phyloP scores from a whole-genome alignment of 164 flowering plant species.

The Magnolia changhungtana region DNA sequence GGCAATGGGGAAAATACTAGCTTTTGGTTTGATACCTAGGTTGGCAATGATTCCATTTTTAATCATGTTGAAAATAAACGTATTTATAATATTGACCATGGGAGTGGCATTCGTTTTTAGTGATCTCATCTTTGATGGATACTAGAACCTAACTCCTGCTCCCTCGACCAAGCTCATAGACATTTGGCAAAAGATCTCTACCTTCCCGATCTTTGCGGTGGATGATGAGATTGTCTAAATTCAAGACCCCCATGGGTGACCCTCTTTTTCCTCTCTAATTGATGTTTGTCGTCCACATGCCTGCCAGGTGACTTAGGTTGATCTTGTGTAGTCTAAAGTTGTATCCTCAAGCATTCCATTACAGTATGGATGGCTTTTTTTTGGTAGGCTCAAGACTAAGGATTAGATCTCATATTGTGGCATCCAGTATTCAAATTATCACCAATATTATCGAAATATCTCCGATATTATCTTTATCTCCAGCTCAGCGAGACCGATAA shows the following conservation, averaged over 20 bases:
- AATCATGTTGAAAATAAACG: background rate
- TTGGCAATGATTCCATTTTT: background rate
- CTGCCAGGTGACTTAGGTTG: background rate
- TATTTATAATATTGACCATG: background rate
- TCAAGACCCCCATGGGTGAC: background rate
- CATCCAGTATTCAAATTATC: background rate
- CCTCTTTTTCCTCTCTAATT: background rate
- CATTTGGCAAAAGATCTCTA: background rate
- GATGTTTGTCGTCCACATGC: background rate
- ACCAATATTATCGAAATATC: no score
- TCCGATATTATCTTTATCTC: no score
- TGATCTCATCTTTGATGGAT: background rate
- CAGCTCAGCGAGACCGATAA: no score
- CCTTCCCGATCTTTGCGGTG: background rate
- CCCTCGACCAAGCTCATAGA: background rate
- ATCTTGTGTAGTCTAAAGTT: background rate
- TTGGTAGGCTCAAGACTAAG: background rate
- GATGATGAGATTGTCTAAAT: background rate
- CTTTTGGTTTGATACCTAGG: background rate
- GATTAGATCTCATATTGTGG: background rate
- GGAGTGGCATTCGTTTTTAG: background rate
- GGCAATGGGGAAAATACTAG: background rate
- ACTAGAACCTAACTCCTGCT: background rate
- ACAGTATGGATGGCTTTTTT: background rate
- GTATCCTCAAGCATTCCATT: background rate